Evolutionary conservation across 129 eudicot genomes (phyloP), one percentile per base, ranked within the genome.

Genomic region (sunflower (Helianthus annuus)): DNA sequence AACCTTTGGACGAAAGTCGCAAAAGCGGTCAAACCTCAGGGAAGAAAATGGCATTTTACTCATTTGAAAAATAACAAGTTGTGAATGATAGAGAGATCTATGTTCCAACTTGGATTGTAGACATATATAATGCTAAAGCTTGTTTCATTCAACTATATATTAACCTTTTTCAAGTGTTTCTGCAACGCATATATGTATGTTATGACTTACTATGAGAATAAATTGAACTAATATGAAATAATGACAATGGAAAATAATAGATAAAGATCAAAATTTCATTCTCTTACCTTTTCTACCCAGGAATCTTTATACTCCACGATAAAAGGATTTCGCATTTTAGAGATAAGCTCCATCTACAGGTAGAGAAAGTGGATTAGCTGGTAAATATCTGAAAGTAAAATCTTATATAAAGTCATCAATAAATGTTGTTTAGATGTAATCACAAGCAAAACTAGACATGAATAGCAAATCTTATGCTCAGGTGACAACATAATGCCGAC

Each of bases 291-390:
- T 65, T 94, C 99, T 63, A 94, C 99, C 99, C 99, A 94, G 16
- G 99, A 88, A 81, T 94, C 99, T 83, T 90, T 94, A 75, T 90
- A 94, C 72, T 94, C 97, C 87, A 94, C 99, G 53, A 94, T 85
- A 75, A 84, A 94, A 39, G 99, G 99, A 74, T 94, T 88, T 72
- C 87, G 85, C 90, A 94, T 86, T 64, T 70, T 84, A 54, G 97
- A 88, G 29, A 94, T 94, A 60, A 94, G 99, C 65, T 84, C 99
- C 99, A 94, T 94, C 99, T 94, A 48, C 79, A 84, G 57, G 67
- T 48, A 46, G 52, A 38, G 55, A 67, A 32, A 16, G 9, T 45
- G 7, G 48, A 63, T 59, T 82, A 78, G 66, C 38, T 53, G 66
- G 64, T 49, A 67, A 34, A 15, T 81, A 68, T 59, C 32, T 48